Base-by-base conservation (phyloP, 169 alveolate species). In the Miamiensis avidus region DNA sequence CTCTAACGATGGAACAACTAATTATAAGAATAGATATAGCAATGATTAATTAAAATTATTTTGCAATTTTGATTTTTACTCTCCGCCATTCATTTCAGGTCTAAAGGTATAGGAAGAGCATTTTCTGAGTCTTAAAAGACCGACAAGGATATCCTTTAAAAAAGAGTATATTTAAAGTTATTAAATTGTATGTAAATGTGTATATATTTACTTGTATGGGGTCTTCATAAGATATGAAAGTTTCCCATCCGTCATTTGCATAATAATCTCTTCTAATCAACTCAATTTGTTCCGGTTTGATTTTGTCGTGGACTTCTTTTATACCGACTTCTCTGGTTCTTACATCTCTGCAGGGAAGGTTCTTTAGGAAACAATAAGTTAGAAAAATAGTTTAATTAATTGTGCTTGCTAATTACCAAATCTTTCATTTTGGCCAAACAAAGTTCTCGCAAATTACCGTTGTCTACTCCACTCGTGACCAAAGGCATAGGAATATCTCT, bases 401-500 rank as follows among this genome's bases (percentile, higher is more conserved):
- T n/a, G n/a, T n/a, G n/a, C n/a, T n/a, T n/a, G n/a, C n/a, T n/a
- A n/a, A n/a, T 11, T 49, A 49, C 69, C 69, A 95, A 86, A 82
- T 95, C 98, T 88, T 90, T 94, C 98, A 95, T 95, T 87, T 97
- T 91, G 86, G 89, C 86, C 25, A 94, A 72, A 34, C 95, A 94
- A 34, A 95, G 94, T 79, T 95, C 97, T 88, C 98, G 91, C 64
- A 95, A 88, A 84, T 95, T 95, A 29, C 98, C 98, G 86, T 95
- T 89, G 74, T 95, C 98, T 15, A 95, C 98, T 31, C 98, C 98
- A 49, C 96, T 90, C 26, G 97, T 93, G 0, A 95, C 98, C 26
- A 95, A 82, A 79, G 98, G 98, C 98, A 95, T 95, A 27, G 98
- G 98, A 74, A 95, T 95, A 92, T 95, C 98, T 84, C 98, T 90